phyloP scores from a whole-genome alignment of 257 asterid genomes.

The Cynanchum wilfordii region DNA sequence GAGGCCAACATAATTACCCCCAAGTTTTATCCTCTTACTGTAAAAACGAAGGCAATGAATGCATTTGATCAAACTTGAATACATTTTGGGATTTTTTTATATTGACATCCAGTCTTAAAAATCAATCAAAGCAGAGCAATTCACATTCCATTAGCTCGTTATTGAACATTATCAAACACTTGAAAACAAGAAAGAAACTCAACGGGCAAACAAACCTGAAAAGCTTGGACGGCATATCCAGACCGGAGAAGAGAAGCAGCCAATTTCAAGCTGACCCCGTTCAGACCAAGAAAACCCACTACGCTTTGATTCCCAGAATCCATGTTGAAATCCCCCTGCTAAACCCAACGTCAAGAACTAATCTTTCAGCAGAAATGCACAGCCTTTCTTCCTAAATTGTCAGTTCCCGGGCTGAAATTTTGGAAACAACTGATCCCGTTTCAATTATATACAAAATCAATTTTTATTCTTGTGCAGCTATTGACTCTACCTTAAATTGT shows the following conservation, averaged over 20 bases:
- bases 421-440: not conserved
- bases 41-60: not conserved
- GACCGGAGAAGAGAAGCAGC: constrained; percentile 65
- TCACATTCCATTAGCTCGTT: not conserved
- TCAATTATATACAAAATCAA: not conserved
- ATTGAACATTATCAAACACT: not conserved
- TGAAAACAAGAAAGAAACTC: not conserved
- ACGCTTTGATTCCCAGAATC: constrained; percentile 25
- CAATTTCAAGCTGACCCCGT: constrained; percentile 62
- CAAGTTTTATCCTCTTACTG: not conserved
- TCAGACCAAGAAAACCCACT: constrained; percentile 82
- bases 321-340: constrained; percentile 29
- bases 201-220: constrained; percentile 46
- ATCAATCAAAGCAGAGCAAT: not conserved
- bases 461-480: too few species aligned
- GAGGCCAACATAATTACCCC: not conserved
- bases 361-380: not conserved
- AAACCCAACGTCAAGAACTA: not conserved
- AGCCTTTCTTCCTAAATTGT: not conserved
- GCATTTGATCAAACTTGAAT: not conserved
- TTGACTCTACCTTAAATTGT: too few species aligned
- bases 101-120: not conserved
- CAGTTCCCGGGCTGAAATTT: not conserved
- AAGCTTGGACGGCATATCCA: constrained; percentile 64
- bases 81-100: too few species aligned